These are phyloP conservation scores for Colletotrichum agaves DNA, from an alignment of 2,329 filamentous ascomycete species.

Conservation along the genomic window DNA sequence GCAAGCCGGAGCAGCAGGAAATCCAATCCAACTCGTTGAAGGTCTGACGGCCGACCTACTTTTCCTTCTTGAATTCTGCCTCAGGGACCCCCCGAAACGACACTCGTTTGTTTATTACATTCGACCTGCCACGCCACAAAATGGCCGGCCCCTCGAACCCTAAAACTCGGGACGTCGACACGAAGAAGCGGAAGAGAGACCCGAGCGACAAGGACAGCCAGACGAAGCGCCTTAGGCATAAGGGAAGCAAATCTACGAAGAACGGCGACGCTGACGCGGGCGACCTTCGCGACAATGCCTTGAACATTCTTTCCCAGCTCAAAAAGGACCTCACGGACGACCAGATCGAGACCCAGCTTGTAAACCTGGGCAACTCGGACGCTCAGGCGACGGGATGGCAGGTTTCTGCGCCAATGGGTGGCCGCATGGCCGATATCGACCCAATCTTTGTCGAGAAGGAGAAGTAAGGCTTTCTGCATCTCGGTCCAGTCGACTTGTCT, in stretches of 20 bases:
- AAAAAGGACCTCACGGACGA: conserved; percentile 30
- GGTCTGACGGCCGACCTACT: conserved; percentile 7
- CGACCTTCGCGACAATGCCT: conserved; percentile 36
- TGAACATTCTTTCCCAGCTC: conserved; percentile 35
- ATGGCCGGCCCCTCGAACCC: conserved; percentile 50
- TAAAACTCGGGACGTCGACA: conserved; percentile 49
- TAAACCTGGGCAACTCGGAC: conserved; percentile 30
- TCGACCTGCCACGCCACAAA: conserved; percentile 32
- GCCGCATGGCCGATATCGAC: conserved; percentile 72
- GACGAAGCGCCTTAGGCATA: conserved; percentile 49
- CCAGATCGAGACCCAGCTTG: conserved; percentile 29
- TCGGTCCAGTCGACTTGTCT: conserved; percentile 38
- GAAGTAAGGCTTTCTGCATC: conserved; percentile 56
- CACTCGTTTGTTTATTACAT: background rate
- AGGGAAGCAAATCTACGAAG: conserved; percentile 38
- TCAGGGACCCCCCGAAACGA: background rate
- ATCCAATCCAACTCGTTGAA: conserved; percentile 23
- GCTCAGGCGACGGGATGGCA: conserved; percentile 59
- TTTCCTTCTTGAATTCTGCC: background rate
- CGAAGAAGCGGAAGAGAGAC: conserved; percentile 61
- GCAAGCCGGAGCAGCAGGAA: conserved; percentile 29
- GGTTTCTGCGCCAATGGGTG: conserved; percentile 72
- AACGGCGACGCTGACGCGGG: conserved; percentile 22
- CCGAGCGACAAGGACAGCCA: conserved; percentile 53
- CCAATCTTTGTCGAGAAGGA: conserved; percentile 71